Evolutionary conservation across 2,329 filamentous ascomycete genomes (phyloP), one percentile per base, ranked within the genome.

Genomic region (Monosporascus cannonballus): DNA sequence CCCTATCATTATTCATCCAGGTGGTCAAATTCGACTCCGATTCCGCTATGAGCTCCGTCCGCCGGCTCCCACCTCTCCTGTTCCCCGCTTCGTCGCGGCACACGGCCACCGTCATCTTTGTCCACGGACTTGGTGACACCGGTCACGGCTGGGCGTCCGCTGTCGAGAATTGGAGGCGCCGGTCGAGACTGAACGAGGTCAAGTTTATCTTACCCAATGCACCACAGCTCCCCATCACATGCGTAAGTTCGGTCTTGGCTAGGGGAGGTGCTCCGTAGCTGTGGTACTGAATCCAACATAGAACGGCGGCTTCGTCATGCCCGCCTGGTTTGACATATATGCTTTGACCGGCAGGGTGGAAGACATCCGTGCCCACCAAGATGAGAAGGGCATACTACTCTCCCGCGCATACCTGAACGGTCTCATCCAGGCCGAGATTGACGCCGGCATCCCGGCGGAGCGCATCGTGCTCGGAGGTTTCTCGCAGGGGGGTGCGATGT

Each of bases 171-270:
- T 96, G 88, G 87, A 85, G 90, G 51, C 80, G 86, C 36, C 81
- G 89, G 49, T 81, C 84, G 69, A 86, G 86, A 65, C 90, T 97
- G 58, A 83, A 91, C 53, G 88, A 96, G 72, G 89, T 96, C 68
- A 88, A 93, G 67, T 97, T 97, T 71, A 83, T 99, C 66, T 86
- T 99, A 70, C 94, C 94, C 17, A 89, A 96, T 73, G 94, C 94
- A 27, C 91, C 93, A 5, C 73, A 72, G 38, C 94, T 96, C 51
- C 90, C 91, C 34, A 90, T 96, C 67, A 92, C 90, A n/a, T 76
- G 85, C 63, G 87, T 90, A 72, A 64, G 80, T 73, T n/a, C 25
- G 6, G 24, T 46, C 4, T 46, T 36, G 34, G 4, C 22, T 47
- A 14, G n/a, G 15, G 27, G 34, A 20, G 39, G 2, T 34, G 58